These are phyloP conservation scores for Pulicaria dysenterica DNA, from an alignment of 129 eudicot species.

Conservation along the genomic window DNA sequence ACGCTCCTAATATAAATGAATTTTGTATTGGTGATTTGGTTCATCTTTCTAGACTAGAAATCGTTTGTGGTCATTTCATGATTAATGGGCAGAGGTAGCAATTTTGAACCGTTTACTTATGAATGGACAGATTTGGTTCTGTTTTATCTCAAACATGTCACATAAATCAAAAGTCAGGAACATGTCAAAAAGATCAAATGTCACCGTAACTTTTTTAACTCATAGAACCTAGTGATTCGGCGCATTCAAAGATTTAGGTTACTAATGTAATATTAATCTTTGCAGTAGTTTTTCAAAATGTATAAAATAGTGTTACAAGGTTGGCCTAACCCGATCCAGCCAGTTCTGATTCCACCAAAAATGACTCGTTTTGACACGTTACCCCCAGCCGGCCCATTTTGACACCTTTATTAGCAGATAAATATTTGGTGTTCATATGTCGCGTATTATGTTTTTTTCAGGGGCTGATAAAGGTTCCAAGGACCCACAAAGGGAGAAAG, in stretches of 20 bases:
- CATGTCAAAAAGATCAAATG: not conserved
- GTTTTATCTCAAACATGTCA: not conserved
- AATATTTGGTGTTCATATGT: constrained; percentile 9
- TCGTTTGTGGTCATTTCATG: not conserved
- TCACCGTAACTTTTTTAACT: too few species aligned
- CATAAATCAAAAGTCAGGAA: not conserved
- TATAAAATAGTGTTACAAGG: not conserved
- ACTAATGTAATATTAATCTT: not conserved
- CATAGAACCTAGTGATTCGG: too few species aligned
- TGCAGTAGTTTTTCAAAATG: too few species aligned
- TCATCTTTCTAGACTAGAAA: not conserved
- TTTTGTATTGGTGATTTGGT: not conserved
- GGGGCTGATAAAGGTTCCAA: constrained; percentile 96
- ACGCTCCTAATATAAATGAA: not conserved
- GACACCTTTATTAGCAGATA: not conserved
- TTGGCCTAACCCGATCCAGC: not conserved
- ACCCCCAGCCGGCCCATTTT: not conserved
- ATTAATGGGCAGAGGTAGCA: not conserved
- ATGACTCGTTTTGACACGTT: not conserved
- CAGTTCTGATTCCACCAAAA: not conserved
- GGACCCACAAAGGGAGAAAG: constrained; percentile 76
- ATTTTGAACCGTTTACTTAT: not conserved
- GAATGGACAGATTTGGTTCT: not conserved
- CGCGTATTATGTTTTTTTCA: constrained; percentile 21
- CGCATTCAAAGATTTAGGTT: not conserved